Evolutionary conservation across 1,284 basidiomycete species (phyloP), one percentile per base, ranked within the genome.

Genomic region (Pseudozyma thailandica): DNA sequence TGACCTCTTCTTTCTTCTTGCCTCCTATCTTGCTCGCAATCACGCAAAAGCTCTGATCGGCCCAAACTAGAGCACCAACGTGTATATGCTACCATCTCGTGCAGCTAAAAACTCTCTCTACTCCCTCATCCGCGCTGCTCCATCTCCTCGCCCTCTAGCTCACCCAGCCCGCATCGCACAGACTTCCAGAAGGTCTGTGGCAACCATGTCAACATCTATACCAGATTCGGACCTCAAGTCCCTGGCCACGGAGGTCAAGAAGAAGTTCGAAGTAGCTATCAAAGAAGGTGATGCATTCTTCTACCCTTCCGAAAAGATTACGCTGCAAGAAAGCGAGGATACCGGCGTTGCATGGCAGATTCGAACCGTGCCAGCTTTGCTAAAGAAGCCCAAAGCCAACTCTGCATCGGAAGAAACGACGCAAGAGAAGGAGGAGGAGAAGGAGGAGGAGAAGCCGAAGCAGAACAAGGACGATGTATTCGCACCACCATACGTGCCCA

Each of bases 401-500:
- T 52, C 39, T 15, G 3, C 48, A 2, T 46, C 44, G 5, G 13
- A n/a, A n/a, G n/a, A n/a, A n/a, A n/a, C n/a, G 4, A 6, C 42
- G 13, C 10, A 47, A 20, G 47, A 55, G 16, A 21, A 39, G 15
- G 38, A 50, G 6, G 18, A 53, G 21, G 49, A 59, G 28, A 43
- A 58, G 9, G 31, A 26, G 30, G 33, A 61, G 8, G 37, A 20
- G 1, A 59, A 60, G 16, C 54, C 65, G n/a, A 12, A 65, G 25
- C 80, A 81, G 57, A 81, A 78, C 50, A 43, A 47, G 10, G 21
- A 30, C 2, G 81, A 82, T 39, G 78, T 80, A 6, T 82, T 82
- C 54, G 75, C 80, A 0, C 80, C 81, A 25, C 81, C 81, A 2
- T 82, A 82, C 44, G 78, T 81, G n/a, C 70, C 77, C 9, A 75